These are phyloP conservation scores for Oxytropis ochrocephala DNA, from an alignment of 306 rosid genomes.

Conservation along the genomic window DNA sequence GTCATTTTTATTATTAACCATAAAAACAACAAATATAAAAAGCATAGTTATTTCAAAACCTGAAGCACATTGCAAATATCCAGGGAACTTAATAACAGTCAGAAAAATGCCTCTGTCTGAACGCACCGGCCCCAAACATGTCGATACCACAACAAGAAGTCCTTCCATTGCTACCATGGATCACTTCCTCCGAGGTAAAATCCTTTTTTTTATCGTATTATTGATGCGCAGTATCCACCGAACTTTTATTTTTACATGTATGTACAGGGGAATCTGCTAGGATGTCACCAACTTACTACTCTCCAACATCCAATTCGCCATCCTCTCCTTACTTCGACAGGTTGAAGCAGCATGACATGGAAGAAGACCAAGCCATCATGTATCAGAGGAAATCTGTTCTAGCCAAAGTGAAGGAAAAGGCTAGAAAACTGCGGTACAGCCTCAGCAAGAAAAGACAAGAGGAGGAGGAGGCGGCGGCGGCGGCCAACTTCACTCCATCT, in stretches of 20 bases:
- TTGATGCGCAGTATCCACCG: too few species aligned
- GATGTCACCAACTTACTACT: constrained; percentile 33
- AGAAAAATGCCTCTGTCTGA: constrained; percentile 52
- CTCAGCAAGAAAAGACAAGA: constrained; percentile 67
- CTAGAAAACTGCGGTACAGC: constrained; percentile 52
- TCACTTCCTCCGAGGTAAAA: constrained; percentile 69
- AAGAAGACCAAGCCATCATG: constrained; percentile 51
- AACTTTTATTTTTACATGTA: too few species aligned
- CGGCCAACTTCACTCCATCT: constrained; percentile 34
- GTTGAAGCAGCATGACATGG: constrained; percentile 32
- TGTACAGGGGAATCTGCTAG: constrained; percentile 38
- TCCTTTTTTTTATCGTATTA: too few species aligned
- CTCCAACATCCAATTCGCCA: constrained; percentile 20
- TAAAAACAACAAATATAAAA: constrained; percentile 9
- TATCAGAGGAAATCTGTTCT: constrained; percentile 81
- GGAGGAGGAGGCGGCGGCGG: constrained; percentile 26
- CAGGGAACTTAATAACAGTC: neutral
- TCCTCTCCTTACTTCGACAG: constrained; percentile 27
- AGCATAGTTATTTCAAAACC: neutral
- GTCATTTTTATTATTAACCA: constrained; percentile 5
- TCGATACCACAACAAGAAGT: constrained; percentile 26
- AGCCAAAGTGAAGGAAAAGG: constrained; percentile 73
- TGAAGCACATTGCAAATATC: constrained; percentile 7
- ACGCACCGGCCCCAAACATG: constrained; percentile 21
- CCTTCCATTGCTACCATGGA: constrained; percentile 32